Evolutionary conservation across 441 rosid genomes (phyloP), one percentile per base, ranked within the genome.

Genomic region (Gossypium davidsonii): DNA sequence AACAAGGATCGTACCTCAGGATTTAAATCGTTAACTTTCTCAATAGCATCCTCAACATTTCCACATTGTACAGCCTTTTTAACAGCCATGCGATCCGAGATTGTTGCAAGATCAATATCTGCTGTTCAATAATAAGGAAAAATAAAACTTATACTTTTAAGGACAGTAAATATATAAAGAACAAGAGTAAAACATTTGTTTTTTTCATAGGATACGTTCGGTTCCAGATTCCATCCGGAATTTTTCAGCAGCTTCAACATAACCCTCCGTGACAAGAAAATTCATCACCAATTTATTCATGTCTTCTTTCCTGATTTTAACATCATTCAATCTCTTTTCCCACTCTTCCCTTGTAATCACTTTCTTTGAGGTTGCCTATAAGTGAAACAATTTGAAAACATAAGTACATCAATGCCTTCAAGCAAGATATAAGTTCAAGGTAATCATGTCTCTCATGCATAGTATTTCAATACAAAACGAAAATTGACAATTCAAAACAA

Each of bases 281-380:
- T 94, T 94, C 99, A 94, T 94, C 63, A 94, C 97, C 82, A 94
- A 80, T 77, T 84, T 91, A 79, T 90, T 91, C 98, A 92, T 91
- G 74, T 94, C 99, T 79, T 91, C 94, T 88, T 94, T 92, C 82
- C 90, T 88, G 72, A 90, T 87, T 80, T 83, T 86, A 8, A 90
- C 90, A 70, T 87, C 92, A 74, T 88, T 92, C 25, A 94, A 91
- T 80, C 85, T 94, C 87, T 85, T 94, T 69, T 92, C 98, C 99
- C 99, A 92, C 59, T 90, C 99, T 39, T 85, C 97, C 78, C 89
- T 85, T 9, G 96, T 90, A 20, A 91, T 85, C 77, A 91, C 85
- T 84, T 90, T 94, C 85, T 91, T 91, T 0, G 97, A 85, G 42
- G 83, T 78, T 48, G 90, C 96, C 98, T 94, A 82, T 28, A 31